Base-by-base conservation (phyloP, 2,329 filamentous ascomycete species). In the Hypocreales sp. region DNA sequence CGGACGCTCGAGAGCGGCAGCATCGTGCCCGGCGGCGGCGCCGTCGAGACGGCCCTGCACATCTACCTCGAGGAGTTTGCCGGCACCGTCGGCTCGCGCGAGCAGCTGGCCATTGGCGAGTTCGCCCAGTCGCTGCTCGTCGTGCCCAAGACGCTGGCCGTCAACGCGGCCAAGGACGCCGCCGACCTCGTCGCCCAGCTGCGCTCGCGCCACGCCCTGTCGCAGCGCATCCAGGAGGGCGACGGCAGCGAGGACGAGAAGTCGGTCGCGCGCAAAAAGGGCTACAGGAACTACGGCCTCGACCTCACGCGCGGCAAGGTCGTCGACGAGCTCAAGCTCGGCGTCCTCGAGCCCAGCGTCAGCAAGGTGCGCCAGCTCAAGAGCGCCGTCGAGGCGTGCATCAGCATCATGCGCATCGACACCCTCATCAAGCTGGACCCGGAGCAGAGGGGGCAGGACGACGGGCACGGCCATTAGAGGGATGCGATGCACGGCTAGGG, bases 1-100 rank as follows among this genome's bases (percentile, higher is more conserved):
- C 75, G 90, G 42, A 94, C 90, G 4, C 67, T 98, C 7, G 90
- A 98, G 61, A 93, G 83, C 47, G 90, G 90, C 45, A 86, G 81
- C 57, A 92, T 98, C 39, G 90, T 98, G 21, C 90, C 90, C 11
- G 90, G 90, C 39, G 90, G 90, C 39, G 90, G 87, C 48, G 90
- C 90, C 23, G 87, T 94, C 14, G 90, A 98, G 64, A 95, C 90
- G n/a, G 90, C 90, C 26, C 71, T 98, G 39, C 90, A 95, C 62
- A 98, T 98, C 51, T 98, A 95, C 60, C 72, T 98, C 19, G 90
- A 98, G 61, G 90, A 98, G 58, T 98, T 92, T 56, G 90, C 90
- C 28, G 87, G 90, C 43, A 95, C 90, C 20, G 87, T 98, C 35
- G 84, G 87, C 40, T 95, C 87, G 29, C 77, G 90, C 44, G 90